Percentiles rank a stretch among this genome's conserved stretches.
Evolutionary conservation across 2,329 filamentous ascomycete species (phyloP).

Genomic region (Talaromyces rugulosus): DNA sequence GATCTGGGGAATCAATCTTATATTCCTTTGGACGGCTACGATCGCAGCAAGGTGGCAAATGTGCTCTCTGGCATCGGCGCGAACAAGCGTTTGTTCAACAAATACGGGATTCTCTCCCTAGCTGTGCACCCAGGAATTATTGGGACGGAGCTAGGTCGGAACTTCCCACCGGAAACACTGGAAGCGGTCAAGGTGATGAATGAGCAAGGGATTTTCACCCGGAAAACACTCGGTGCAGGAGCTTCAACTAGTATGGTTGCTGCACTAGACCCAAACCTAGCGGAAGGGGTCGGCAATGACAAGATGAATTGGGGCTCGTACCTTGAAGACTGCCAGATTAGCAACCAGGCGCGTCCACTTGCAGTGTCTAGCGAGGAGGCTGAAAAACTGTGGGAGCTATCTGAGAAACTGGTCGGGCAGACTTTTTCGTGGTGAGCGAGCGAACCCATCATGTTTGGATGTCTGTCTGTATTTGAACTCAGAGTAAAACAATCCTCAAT

Average conservation of each 20-base stretch:
- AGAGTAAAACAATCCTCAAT: neutral
- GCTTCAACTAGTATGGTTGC: conserved; percentile 42
- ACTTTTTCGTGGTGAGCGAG: conserved; percentile 24
- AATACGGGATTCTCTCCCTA: conserved; percentile 19
- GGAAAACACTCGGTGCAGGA: conserved; percentile 40
- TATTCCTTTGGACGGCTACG: conserved; percentile 14
- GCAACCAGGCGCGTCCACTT: conserved; percentile 26
- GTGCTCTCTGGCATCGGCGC: conserved; percentile 41
- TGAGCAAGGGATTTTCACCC: conserved; percentile 7
- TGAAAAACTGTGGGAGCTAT: conserved; percentile 44
- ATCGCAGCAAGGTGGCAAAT: conserved; percentile 41
- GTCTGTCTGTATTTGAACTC: neutral
- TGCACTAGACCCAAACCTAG: conserved; percentile 40
- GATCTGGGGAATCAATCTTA: conserved; percentile 8
- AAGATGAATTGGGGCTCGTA: conserved; percentile 34
- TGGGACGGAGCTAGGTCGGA: conserved; percentile 2
- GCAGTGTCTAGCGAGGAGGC: conserved; percentile 27
- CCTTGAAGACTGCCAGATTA: conserved; percentile 38
- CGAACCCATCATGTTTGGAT: neutral
- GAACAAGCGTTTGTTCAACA: conserved; percentile 17
- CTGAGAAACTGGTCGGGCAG: conserved; percentile 41
- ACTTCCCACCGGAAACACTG: neutral
- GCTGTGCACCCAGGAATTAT: conserved; percentile 26
- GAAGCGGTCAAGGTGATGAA: neutral
- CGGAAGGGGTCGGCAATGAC: conserved; percentile 11